These are phyloP conservation scores for Hymenoscyphus repandus DNA, from an alignment of 2,329 filamentous ascomycete genomes.

Conservation along the genomic window DNA sequence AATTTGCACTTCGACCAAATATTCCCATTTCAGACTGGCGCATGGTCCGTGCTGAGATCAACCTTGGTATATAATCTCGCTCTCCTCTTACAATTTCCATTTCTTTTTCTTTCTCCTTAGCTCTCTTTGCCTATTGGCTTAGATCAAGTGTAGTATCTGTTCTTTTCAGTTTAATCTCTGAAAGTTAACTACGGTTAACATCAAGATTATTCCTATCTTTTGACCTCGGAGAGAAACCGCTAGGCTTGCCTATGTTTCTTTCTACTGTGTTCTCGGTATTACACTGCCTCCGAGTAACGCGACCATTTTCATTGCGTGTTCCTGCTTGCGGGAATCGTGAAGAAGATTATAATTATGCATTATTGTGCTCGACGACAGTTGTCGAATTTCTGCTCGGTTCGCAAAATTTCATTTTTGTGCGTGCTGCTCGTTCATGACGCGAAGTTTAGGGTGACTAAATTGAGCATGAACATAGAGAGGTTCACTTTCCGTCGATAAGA, in stretches of 20 bases:
- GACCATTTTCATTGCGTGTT: slow-evolving; percentile 33
- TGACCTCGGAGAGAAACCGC: slow-evolving; percentile 47
- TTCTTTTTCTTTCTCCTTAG: slow-evolving; percentile 34
- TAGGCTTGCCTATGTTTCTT: slow-evolving; percentile 65
- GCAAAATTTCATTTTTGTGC: too few species aligned
- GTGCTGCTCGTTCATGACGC: too few species aligned
- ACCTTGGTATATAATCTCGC: not conserved
- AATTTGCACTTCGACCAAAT: not conserved
- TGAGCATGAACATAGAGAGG: too few species aligned
- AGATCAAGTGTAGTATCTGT: slow-evolving; percentile 91
- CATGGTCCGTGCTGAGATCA: not conserved
- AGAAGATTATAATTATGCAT: not conserved
- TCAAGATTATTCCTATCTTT: slow-evolving; percentile 85
- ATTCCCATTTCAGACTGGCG: not conserved
- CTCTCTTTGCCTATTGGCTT: slow-evolving; percentile 60
- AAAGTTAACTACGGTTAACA: slow-evolving; percentile 42
- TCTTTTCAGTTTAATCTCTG: slow-evolving; percentile 86
- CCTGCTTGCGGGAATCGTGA: slow-evolving; percentile 1
- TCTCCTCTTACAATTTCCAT: not conserved
- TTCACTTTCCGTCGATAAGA: too few species aligned
- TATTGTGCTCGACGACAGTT: too few species aligned
- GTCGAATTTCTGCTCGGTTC: too few species aligned
- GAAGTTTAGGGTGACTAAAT: too few species aligned
- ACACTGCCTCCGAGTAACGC: slow-evolving; percentile 71
- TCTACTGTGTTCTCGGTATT: slow-evolving; percentile 70